Percentiles rank a stretch among this genome's conserved stretches.
Conservation (phyloP, 192 early-diverging fungal species). For the Coemansia sp. region DNA sequence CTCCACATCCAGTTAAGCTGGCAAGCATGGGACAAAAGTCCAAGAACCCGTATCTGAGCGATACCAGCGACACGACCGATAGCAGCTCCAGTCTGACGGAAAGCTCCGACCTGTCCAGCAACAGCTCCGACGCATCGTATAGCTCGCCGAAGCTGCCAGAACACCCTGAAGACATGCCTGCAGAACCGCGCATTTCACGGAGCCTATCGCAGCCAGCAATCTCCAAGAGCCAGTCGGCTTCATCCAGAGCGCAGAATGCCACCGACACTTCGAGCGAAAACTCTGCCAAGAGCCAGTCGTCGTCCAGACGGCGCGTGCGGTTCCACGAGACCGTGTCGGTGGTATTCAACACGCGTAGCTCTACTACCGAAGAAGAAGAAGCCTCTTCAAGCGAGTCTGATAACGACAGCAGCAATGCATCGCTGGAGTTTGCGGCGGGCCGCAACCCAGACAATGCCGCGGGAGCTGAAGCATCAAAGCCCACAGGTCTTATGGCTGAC, state of each 20-base stretch:
- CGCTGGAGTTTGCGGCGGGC: slow-evolving; percentile 5
- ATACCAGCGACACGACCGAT: slow-evolving; percentile 23
- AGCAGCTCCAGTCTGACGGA: slow-evolving; percentile 7
- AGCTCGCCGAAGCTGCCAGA: neutral
- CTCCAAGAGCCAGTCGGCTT: neutral
- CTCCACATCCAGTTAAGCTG: slow-evolving; percentile 43
- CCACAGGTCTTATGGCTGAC: slow-evolving; percentile 8
- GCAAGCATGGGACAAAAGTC: slow-evolving; percentile 17
- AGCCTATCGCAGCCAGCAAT: slow-evolving; percentile 14
- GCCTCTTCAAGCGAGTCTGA: slow-evolving; percentile 28
- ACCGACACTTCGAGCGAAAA: slow-evolving; percentile 38
- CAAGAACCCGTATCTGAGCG: slow-evolving; percentile 47
- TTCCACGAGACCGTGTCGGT: slow-evolving; percentile 52
- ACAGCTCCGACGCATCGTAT: slow-evolving; percentile 29
- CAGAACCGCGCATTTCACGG: neutral
- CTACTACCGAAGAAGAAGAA: slow-evolving; percentile 17
- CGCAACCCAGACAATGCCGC: neutral
- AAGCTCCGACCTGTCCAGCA: slow-evolving; percentile 20
- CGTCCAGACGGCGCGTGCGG: slow-evolving; percentile 45
- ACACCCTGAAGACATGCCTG: neutral
- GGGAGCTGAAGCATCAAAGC: neutral
- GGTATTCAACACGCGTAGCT: slow-evolving; percentile 36
- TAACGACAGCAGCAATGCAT: slow-evolving; percentile 46
- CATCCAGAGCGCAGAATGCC: neutral
- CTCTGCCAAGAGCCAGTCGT: slow-evolving; percentile 44